Conservation (phyloP, 75 land plant species). For the Azolla pinnata region DNA sequence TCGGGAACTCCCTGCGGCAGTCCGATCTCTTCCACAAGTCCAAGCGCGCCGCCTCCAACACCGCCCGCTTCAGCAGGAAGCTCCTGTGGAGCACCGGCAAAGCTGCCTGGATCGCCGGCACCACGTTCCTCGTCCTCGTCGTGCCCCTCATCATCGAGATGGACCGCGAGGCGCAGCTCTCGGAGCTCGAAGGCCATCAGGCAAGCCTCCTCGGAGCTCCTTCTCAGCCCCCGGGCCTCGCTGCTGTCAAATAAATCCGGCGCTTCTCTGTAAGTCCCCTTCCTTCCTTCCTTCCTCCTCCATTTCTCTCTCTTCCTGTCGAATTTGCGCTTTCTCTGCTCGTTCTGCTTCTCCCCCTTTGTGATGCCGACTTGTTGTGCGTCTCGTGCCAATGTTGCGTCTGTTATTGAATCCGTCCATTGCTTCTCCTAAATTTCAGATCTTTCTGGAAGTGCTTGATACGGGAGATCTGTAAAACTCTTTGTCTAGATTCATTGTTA, state of each 20-base stretch:
- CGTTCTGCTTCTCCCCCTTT: no score
- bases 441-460: no score
- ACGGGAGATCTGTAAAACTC: no score
- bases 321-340: no score
- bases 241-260: neutral
- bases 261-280: neutral
- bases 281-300: no score
- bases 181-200: slow-evolving; percentile 72
- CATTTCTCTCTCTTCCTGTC: no score
- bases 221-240: slow-evolving; percentile 15
- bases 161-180: slow-evolving; percentile 82
- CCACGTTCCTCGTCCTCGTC: slow-evolving; percentile 21
- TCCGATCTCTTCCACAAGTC: slow-evolving; percentile 40
- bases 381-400: no score
- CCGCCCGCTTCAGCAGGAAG: slow-evolving; percentile 42
- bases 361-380: no score
- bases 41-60: slow-evolving; percentile 42
- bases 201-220: slow-evolving; percentile 64
- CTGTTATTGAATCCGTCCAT: no score
- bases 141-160: slow-evolving; percentile 64
- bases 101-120: no score
- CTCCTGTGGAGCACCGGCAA: slow-evolving; percentile 40
- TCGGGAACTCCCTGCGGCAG: slow-evolving; percentile 25
- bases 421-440: no score
- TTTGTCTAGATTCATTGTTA: no score